phyloP scores from a whole-genome alignment of 2,329 filamentous ascomycete species.

The Aspergillus costaricaensis region DNA sequence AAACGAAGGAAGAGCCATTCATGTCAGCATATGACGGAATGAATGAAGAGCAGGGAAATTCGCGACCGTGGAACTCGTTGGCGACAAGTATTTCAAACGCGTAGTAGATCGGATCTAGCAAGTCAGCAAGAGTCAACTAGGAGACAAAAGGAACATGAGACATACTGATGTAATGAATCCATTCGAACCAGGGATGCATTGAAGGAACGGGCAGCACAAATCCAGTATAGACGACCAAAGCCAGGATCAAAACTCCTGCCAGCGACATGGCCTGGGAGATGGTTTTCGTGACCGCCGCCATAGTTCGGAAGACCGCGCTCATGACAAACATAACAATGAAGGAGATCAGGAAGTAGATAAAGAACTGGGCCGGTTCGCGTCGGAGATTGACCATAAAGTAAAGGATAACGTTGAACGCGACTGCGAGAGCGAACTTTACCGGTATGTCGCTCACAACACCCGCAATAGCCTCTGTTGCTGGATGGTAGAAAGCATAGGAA shows the following conservation, averaged over 20 bases:
- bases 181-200: conserved; percentile 76
- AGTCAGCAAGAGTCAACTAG: not conserved
- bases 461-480: conserved; percentile 11
- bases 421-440: conserved; percentile 70
- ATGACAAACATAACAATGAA: conserved; percentile 72
- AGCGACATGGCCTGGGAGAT: conserved; percentile 57
- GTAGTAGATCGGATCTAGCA: conserved; percentile 69
- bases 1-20: conserved; percentile 51
- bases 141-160: not conserved
- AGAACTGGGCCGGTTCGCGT: conserved; percentile 72
- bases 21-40: conserved; percentile 50
- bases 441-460: conserved; percentile 52
- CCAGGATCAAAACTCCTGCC: conserved; percentile 47
- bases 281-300: conserved; percentile 71
- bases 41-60: conserved; percentile 56
- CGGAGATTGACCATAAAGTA: conserved; percentile 85
- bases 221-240: conserved; percentile 48
- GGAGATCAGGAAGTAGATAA: conserved; percentile 77
- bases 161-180: conserved; percentile 73
- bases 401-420: conserved; percentile 73
- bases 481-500: conserved; percentile 25
- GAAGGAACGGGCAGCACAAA: conserved; percentile 47
- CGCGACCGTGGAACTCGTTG: conserved; percentile 72
- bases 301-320: conserved; percentile 80
- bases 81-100: conserved; percentile 79